Base-by-base conservation (phyloP, 192 early-diverging fungal genomes). In the Rhizophagus clarus region DNA sequence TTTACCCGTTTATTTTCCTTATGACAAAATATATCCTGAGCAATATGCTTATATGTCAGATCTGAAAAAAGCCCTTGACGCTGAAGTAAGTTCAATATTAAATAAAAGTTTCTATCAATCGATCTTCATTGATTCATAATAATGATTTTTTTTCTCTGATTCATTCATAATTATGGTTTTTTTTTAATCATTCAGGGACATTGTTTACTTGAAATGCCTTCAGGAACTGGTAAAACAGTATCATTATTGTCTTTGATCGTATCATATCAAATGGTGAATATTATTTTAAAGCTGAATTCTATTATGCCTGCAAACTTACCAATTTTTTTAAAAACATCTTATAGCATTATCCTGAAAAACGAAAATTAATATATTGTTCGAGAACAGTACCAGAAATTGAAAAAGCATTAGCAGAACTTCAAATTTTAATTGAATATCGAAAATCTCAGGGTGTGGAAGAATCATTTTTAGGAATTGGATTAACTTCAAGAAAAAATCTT, bases 311-410 rank as follows among this genome's bases (percentile, higher is more conserved):
- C 37, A 29, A n/a, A 14, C 24, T 24, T 22, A 72, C 11, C 0
- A n/a, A 2, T 26, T 56, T 34, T 77, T 83, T 78, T 79, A 17
- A 42, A 45, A 45, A 12, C 37, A 29, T 42, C 40, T 63, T 14
- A 17, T 72, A 88, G 92, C 90, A 89, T 80, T 95, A 97, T 78
- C 93, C 94, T 9, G 94, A 97, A 80, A 92, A 96, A 81, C 86
- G 97, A 42, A 99, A 99, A 84, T 88, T 99, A 15, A 94, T 99
- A n/a, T 99, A 99, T 88, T 99, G 98, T 82, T 99, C 98, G 47
- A 96, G 98, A 82, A 99, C 98, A 4, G 97, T 99, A 24, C 98
- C 98, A 11, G 98, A 99, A 81, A 99, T 99, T 77, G 98, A 99
- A 85, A 99, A 99, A 85, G 97, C 97, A 3, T 84, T 99, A 64